These are phyloP conservation scores for Zymoseptoria tritici DNA, from an alignment of 2,329 filamentous ascomycete species.

Conservation along the genomic window DNA sequence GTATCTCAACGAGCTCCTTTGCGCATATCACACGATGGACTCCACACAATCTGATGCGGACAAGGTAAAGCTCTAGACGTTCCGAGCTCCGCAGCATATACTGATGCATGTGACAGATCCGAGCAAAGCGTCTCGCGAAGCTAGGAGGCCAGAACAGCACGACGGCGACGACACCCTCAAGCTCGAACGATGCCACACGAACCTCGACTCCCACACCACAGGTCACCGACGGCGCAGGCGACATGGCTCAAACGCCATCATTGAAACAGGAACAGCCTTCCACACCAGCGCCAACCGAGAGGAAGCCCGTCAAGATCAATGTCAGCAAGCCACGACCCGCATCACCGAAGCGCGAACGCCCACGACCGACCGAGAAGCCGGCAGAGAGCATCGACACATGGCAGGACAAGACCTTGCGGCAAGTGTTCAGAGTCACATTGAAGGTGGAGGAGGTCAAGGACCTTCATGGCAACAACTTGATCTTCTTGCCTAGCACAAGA, in stretches of 20 bases:
- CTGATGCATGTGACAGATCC: conserved; percentile 44
- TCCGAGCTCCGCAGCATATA: background rate
- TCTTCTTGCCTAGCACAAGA: conserved; percentile 45
- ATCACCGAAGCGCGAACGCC: conserved; percentile 30
- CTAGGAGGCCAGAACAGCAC: conserved; percentile 39
- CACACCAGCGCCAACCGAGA: conserved; percentile 11
- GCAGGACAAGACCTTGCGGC: conserved; percentile 51
- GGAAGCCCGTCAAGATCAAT: conserved; percentile 27
- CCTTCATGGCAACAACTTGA: conserved; percentile 47
- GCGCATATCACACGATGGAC: conserved; percentile 17
- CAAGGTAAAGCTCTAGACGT: conserved; percentile 32
- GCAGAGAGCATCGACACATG: conserved; percentile 50
- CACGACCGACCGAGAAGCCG: conserved; percentile 24
- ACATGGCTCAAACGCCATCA: conserved; percentile 9
- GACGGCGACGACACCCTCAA: conserved; percentile 11
- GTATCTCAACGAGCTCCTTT: background rate
- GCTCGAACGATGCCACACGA: conserved; percentile 2
- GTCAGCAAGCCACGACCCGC: conserved; percentile 21
- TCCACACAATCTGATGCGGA: conserved; percentile 39
- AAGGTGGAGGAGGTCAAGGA: conserved; percentile 45
- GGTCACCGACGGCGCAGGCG: conserved; percentile 4
- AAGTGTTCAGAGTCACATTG: conserved; percentile 52
- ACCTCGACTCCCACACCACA: conserved; percentile 5
- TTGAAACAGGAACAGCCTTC: background rate
- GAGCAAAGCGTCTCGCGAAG: conserved; percentile 60